A percentile compares a stretch with the other conserved stretches of the same genome.
Conservation (phyloP, 805 yeast species). For the Wickerhamomyces strasburgensis region DNA sequence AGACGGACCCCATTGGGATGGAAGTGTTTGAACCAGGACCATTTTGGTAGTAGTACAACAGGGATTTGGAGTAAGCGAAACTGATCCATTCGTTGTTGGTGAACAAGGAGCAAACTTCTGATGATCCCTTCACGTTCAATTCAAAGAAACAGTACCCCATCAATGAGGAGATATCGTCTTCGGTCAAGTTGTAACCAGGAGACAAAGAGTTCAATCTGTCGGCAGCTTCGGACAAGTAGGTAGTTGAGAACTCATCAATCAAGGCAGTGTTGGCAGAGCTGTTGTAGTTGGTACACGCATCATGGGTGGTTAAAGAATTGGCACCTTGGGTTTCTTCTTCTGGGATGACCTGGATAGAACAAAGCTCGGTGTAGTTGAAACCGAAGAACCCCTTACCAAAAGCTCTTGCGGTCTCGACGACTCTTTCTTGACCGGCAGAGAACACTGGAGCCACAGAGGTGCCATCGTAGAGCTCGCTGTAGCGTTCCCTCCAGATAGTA, state of each 20-base stretch:
- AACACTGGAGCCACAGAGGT: conserved; percentile 39
- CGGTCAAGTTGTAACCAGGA: conserved; percentile 48
- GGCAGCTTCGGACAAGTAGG: conserved; percentile 49
- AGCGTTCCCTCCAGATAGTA: conserved; percentile 37
- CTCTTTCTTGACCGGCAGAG: conserved; percentile 43
- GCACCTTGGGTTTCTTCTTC: conserved; percentile 43
- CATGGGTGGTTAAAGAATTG: conserved; percentile 43
- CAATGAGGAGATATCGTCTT: conserved; percentile 46
- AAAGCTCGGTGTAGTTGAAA: conserved; percentile 30
- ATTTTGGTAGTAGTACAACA: conserved; percentile 52
- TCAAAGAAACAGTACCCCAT: conserved; percentile 72
- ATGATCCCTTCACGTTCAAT: conserved; percentile 60
- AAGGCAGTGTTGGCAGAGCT: conserved; percentile 16
- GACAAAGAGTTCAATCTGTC: conserved; percentile 51
- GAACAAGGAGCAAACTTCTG: conserved; percentile 63
- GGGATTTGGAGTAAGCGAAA: conserved; percentile 55
- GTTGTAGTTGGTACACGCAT: conserved; percentile 38
- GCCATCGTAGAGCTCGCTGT: conserved; percentile 36
- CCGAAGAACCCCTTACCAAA: conserved; percentile 49
- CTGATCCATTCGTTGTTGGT: conserved; percentile 63
- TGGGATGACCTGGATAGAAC: conserved; percentile 30
- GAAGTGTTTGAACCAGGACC: conserved; percentile 62
- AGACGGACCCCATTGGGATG: conserved; percentile 56
- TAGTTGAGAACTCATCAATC: conserved; percentile 15
- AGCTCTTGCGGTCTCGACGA: conserved; percentile 40